These are phyloP conservation scores for Puccinia horiana DNA, from an alignment of 1,284 basidiomycete species.

Conservation along the genomic window DNA sequence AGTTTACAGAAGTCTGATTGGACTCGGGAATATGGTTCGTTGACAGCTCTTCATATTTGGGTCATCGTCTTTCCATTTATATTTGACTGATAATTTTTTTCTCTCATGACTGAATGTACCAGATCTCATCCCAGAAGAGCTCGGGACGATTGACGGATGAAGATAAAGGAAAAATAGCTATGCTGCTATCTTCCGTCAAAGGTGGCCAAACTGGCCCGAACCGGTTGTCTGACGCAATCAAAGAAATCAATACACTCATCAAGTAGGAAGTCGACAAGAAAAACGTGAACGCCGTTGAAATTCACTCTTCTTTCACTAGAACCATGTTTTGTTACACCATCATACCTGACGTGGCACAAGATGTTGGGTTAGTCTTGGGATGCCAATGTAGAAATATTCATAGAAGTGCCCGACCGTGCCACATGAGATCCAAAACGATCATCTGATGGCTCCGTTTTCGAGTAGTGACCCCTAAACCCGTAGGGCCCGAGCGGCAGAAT, in stretches of 20 bases:
- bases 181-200: conserved; percentile 2
- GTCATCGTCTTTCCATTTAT: neutral
- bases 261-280: neutral
- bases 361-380: neutral
- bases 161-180: neutral
- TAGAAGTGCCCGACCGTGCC: neutral
- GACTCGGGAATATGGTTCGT: conserved; percentile 40
- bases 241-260: conserved; percentile 20
- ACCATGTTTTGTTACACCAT: neutral
- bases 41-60: neutral
- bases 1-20: conserved; percentile 37
- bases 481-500: too few relatives aligned
- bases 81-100: neutral
- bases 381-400: neutral
- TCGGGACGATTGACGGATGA: neutral
- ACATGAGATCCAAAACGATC: neutral
- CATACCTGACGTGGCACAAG: neutral
- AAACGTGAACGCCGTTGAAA: neutral
- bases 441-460: too few relatives aligned
- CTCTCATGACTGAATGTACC: neutral
- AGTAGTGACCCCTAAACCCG: too few relatives aligned
- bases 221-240: conserved; percentile 18
- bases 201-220: neutral
- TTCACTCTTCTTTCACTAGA: neutral
- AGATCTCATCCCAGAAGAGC: neutral